Evolutionary conservation across 495 filamentous ascomycete genomes (phyloP).

Genomic region (Staphylotrichum longicolle): DNA sequence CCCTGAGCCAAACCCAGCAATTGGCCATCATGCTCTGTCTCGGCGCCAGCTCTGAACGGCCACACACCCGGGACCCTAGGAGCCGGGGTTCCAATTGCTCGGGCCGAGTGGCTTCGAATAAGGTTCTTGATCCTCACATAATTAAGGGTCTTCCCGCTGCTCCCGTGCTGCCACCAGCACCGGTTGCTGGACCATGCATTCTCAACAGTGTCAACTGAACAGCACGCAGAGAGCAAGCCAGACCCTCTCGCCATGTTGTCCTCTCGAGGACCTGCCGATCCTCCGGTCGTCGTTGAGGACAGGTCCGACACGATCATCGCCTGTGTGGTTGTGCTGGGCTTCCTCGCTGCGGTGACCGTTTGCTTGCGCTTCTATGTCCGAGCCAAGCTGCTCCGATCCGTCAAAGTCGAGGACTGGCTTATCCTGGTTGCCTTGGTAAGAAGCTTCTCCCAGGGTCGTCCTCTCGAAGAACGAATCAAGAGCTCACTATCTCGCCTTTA

Average conservation of each 20-base stretch:
- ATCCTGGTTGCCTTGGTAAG: slow-evolving; percentile 1
- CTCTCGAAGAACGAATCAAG: no score
- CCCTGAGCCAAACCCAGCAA: no score
- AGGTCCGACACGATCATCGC: not conserved
- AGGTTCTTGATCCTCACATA: no score
- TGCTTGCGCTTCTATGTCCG: slow-evolving; percentile 10
- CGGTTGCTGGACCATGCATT: no score
- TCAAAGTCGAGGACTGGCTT: slow-evolving; percentile 12
- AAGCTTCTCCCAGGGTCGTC: not conserved
- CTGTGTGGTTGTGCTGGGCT: not conserved
- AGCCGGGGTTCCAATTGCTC: no score
- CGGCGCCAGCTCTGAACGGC: no score
- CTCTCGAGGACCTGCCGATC: not conserved
- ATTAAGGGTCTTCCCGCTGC: no score
- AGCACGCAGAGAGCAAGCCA: not conserved
- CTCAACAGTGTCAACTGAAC: no score
- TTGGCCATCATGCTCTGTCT: no score
- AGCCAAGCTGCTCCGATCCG: not conserved
- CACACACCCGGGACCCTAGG: no score
- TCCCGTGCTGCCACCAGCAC: no score
- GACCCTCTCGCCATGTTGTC: not conserved
- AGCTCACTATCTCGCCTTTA: not conserved
- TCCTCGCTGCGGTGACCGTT: not conserved
- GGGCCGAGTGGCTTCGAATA: no score
- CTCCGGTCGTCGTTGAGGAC: not conserved